Base-by-base conservation (phyloP, 768 basidiomycete species). In the Rhizopogon rudus region DNA sequence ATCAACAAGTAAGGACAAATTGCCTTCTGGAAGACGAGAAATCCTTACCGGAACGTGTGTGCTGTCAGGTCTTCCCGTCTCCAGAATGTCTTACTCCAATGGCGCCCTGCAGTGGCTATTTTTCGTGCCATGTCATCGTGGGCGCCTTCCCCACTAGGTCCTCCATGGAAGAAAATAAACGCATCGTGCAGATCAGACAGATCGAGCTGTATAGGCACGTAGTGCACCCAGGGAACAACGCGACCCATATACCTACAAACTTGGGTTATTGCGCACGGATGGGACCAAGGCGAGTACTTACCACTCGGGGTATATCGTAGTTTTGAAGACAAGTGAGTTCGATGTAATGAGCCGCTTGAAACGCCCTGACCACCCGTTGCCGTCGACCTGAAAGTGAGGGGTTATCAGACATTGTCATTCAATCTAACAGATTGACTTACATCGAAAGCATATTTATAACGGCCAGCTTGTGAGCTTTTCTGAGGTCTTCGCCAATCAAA, bases 131-230 rank as follows among this genome's bases (percentile, higher is more conserved):
- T 62, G 1, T 73, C 77, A 51, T 90, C 86, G 58, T 89, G 86
- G 0, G 74, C 81, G 9, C 77, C 78, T 39, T 78, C 75, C n/a
- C 84, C 81, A 53, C 79, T 73, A 7, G 74, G 75, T 59, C 80
- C 78, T 0, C 88, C 86, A 0, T 82, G 80, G 72, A 91, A 91
- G 73, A 93, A 93, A 1, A 83, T 69, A 42, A 88, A 74, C 3
- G 82, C 73, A 59, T 91, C 90, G 64, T 87, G 80, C 4, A 91
- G 67, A 66, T 91, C 87, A 0, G 79, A 42, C 81, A 25, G 14
- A 28, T 85, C 82, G 8, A 82, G 60, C 60, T 80, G 76, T 6
- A 87, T 71, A 3, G 85, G 85, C 1, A 87, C 75, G 63, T 86
- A 87, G 64, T 86, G 84, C 14, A 86, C 71, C 83, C 84, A 86